Conservation (phyloP, 805 yeast genomes). For the Zygosaccharomyces pseudorouxii region DNA sequence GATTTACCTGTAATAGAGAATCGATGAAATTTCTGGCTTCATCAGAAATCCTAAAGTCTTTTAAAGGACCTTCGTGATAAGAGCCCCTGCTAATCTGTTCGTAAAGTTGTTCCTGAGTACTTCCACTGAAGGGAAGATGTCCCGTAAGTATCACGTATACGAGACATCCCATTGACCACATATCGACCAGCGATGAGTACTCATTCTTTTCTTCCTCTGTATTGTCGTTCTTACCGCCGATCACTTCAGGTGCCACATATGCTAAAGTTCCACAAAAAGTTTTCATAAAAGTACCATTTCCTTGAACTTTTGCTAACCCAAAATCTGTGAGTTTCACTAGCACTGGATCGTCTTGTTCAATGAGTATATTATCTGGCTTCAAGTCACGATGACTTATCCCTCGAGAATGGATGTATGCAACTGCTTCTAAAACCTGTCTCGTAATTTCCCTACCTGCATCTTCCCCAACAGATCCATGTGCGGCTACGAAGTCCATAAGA, state of each 20-base stretch:
- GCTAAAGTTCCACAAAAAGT: conserved; percentile 98
- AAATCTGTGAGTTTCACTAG: conserved; percentile 91
- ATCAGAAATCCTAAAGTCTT: conserved; percentile 57
- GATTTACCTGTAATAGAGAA: conserved; percentile 70
- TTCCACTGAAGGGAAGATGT: conserved; percentile 91
- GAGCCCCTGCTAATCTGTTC: conserved; percentile 71
- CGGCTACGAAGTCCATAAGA: conserved; percentile 93
- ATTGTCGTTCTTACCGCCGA: conserved; percentile 38
- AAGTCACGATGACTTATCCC: conserved; percentile 96
- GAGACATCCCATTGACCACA: conserved; percentile 96
- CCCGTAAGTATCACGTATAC: conserved; percentile 89
- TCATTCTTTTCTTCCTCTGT: conserved; percentile 28
- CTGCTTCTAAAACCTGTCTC: conserved; percentile 76
- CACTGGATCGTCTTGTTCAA: conserved; percentile 88
- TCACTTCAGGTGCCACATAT: conserved; percentile 93
- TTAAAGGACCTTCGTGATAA: conserved; percentile 72
- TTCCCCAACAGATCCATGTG: conserved; percentile 88
- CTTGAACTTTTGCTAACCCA: conserved; percentile 90
- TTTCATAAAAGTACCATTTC: conserved; percentile 78
- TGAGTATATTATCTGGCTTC: conserved; percentile 92
- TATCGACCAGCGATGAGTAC: conserved; percentile 87
- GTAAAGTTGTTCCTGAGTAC: conserved; percentile 81
- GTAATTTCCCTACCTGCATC: conserved; percentile 84
- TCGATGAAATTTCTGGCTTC: conserved; percentile 71
- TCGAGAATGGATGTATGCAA: conserved; percentile 77